These are phyloP conservation scores for Athelia sp. DNA, from an alignment of 1,284 basidiomycete genomes.

Conservation along the genomic window DNA sequence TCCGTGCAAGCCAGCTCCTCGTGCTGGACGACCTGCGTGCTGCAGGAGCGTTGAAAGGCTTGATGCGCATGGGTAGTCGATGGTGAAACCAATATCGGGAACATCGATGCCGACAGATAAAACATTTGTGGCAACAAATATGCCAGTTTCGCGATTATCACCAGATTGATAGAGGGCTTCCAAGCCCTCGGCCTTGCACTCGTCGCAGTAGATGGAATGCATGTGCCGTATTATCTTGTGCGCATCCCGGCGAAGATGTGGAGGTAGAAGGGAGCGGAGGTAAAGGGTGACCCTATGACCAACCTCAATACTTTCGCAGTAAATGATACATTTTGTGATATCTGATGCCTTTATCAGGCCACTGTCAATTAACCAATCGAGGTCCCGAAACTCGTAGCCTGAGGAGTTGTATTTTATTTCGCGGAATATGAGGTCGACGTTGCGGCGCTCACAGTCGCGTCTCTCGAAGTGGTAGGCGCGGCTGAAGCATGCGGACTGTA, in stretches of 20 bases:
- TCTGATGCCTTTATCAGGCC: neutral
- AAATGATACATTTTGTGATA: conserved; percentile 9
- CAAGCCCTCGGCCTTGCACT: no score
- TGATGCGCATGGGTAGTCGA: conserved; percentile 4
- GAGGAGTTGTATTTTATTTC: conserved; percentile 3
- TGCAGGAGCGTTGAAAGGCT: conserved; percentile 1
- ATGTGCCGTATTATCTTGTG: conserved; percentile 3
- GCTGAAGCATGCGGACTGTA: conserved; percentile 1
- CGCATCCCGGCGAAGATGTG: neutral
- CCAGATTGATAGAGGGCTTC: no score
- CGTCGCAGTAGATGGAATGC: no score
- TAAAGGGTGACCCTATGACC: conserved; percentile 9
- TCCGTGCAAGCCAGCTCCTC: no score
- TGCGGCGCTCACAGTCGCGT: conserved; percentile 11
- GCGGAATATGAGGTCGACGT: conserved; percentile 9
- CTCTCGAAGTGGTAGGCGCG: conserved; percentile 4
- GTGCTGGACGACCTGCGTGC: neutral
- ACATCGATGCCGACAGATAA: no score
- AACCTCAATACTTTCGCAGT: conserved; percentile 9
- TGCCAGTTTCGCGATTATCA: no score
- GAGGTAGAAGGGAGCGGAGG: conserved; percentile 6
- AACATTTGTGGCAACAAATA: no score
- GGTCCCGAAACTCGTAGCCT: conserved; percentile 5
- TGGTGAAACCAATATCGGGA: conserved; percentile 7
- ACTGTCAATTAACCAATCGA: conserved; percentile 4